These are phyloP conservation scores for Fragilaria crotonensis DNA, from an alignment of 108 stramenopile genomes.

Conservation along the genomic window DNA sequence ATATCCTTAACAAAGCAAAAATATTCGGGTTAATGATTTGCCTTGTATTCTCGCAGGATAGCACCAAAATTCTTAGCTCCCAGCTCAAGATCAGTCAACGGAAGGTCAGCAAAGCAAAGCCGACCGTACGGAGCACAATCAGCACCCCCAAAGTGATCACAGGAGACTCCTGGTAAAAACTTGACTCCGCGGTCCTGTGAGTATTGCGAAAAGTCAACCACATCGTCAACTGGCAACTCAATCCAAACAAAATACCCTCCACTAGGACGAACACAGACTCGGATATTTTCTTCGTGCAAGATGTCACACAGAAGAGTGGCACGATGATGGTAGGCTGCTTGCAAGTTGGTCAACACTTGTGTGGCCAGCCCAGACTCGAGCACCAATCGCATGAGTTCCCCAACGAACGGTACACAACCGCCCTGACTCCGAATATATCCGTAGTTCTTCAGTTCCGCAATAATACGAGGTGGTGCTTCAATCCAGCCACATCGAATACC, in stretches of 20 bases:
- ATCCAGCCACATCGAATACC: slow-evolving; percentile 67
- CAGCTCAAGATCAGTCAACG: slow-evolving; percentile 20
- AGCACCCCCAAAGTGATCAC: slow-evolving; percentile 31
- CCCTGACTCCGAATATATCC: slow-evolving; percentile 59
- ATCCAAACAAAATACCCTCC: slow-evolving; percentile 73
- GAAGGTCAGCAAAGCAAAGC: slow-evolving; percentile 60
- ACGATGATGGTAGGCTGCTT: slow-evolving; percentile 32
- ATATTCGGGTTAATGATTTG: too few relatives aligned
- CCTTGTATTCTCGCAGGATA: neutral
- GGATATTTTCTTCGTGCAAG: slow-evolving; percentile 24
- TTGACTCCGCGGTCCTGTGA: slow-evolving; percentile 17
- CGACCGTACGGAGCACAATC: slow-evolving; percentile 32
- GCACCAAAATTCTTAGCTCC: slow-evolving; percentile 28
- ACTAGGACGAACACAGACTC: slow-evolving; percentile 11
- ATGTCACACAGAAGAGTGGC: slow-evolving; percentile 25
- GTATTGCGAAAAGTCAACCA: slow-evolving; percentile 26
- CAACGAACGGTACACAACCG: slow-evolving; percentile 53
- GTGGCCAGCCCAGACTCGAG: slow-evolving; percentile 34
- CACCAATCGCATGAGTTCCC: slow-evolving; percentile 36
- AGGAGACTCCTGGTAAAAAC: slow-evolving; percentile 43
- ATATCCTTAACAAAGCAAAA: too few relatives aligned
- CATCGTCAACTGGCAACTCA: slow-evolving; percentile 34
- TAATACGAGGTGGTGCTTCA: slow-evolving; percentile 41
- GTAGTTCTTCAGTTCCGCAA: slow-evolving; percentile 26
- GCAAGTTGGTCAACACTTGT: slow-evolving; percentile 32